Base-by-base conservation (phyloP, 1,284 basidiomycete species). In the Naganishia cerealis region DNA sequence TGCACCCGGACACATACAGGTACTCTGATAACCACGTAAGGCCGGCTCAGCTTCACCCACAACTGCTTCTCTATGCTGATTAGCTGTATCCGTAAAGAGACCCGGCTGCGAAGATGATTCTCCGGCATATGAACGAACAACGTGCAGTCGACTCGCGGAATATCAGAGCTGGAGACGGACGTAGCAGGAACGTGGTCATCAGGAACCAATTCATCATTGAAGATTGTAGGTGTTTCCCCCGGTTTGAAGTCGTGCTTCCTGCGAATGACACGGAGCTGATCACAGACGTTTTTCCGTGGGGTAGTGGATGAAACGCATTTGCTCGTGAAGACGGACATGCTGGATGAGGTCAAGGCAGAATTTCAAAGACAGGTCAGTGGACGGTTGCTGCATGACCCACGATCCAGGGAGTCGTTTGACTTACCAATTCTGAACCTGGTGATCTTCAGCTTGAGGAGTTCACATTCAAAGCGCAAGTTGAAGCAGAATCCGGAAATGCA, bases 61-160 rank as follows among this genome's bases (percentile, higher is more conserved):
- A 4, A 16, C 12, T 15, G 8, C 2, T 16, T 59, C 40, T 36
- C 10, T 4, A 48, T 9, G 26, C 18, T n/a, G 33, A 50, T 18
- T 15, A 61, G 2, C 33, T 16, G 3, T 33, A 3, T 8, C 48
- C 2, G 3, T 15, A 2, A 38, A 63, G 61, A 38, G 61, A 63
- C 24, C 46, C 61, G 50, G 61, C 61, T 29, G 61, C 61, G 6
- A 63, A 63, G 48, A 63, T 63, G 61, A 63, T 63, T 24, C 50
- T 63, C 36, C 61, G 61, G 38, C 61, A 63, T 15, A 63, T 63
- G 61, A 63, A 63, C 50, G 61, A 63, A 26, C 61, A 63, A 63
- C 61, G 61, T 43, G 61, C 61, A 10, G 39, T 63, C 33, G 61
- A 63, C n/a, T 63, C 61, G 21, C 33, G 61, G 10, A 40, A 36